A percentile compares a stretch with the other conserved stretches of the same genome.
These are phyloP conservation scores for Rhizopogon vulgaris DNA, from an alignment of 768 basidiomycete species.

Conservation along the genomic window DNA sequence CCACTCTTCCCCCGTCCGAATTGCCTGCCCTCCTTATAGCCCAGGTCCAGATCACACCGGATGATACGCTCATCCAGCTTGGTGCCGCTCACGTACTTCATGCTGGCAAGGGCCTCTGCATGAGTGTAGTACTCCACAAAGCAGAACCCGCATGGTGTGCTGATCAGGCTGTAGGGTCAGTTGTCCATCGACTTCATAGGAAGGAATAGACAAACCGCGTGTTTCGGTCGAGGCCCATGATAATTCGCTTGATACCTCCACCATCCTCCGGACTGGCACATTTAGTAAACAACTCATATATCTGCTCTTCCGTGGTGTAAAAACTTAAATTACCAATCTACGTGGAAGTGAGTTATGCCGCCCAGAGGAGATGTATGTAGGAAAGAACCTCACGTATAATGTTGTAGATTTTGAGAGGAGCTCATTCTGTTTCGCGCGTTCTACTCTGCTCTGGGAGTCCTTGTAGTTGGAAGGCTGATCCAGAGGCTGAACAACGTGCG, in stretches of 20 bases:
- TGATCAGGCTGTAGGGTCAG: conserved; percentile 23
- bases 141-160: conserved; percentile 92
- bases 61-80: conserved; percentile 99
- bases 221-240: conserved; percentile 91
- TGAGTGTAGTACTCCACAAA: conserved; percentile 97
- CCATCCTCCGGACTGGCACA: conserved; percentile 82
- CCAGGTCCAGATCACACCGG: conserved; percentile 94
- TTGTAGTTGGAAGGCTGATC: conserved; percentile 98
- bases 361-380: conserved; percentile 13
- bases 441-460: conserved; percentile 81
- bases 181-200: not conserved
- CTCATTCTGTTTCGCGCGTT: conserved; percentile 74
- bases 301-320: conserved; percentile 94
- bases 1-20: conserved; percentile 97
- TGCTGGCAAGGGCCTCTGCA: conserved; percentile 83
- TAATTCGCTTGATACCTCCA: conserved; percentile 88
- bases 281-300: conserved; percentile 89
- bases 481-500: conserved; percentile 76
- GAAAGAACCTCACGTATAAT: conserved; percentile 67
- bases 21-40: conserved; percentile 94
- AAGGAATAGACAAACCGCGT: conserved; percentile 50
- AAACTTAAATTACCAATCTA: conserved; percentile 92
- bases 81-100: conserved; percentile 95
- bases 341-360: conserved; percentile 9
- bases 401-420: conserved; percentile 82